Percentiles rank a stretch among this genome's conserved stretches.
These are phyloP conservation scores for Senecio squalidus DNA, from an alignment of 140 eudicot genomes.

Conservation along the genomic window DNA sequence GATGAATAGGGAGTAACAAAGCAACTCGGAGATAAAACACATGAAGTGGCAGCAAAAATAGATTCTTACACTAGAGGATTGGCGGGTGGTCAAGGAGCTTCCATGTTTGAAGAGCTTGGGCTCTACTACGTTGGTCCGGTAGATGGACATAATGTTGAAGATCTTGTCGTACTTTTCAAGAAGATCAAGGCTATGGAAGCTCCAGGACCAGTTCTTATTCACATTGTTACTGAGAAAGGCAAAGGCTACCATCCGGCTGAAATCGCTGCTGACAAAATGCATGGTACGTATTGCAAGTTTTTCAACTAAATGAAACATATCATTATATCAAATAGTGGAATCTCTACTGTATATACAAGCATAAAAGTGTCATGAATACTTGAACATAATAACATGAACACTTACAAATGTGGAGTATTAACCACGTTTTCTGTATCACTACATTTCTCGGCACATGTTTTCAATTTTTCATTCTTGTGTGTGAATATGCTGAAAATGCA, in stretches of 20 bases:
- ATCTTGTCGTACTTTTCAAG: conserved; percentile 44
- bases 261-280: conserved; percentile 59
- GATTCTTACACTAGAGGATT: conserved; percentile 36
- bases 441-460: too few species aligned
- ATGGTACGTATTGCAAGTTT: conserved; percentile 38
- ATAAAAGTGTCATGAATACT: too few species aligned
- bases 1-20: conserved; percentile 42
- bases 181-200: conserved; percentile 39
- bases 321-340: too few species aligned
- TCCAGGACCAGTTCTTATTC: conserved; percentile 62
- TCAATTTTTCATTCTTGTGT: too few species aligned
- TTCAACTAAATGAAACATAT: not conserved
- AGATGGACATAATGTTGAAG: conserved; percentile 63
- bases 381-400: too few species aligned
- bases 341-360: too few species aligned
- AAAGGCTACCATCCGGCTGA: conserved; percentile 77
- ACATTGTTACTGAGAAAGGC: conserved; percentile 68
- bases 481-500: too few species aligned
- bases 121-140: conserved; percentile 65
- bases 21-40: conserved; percentile 44
- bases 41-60: conserved; percentile 52
- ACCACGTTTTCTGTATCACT: too few species aligned
- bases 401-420: too few species aligned
- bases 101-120: conserved; percentile 69
- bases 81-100: conserved; percentile 26